Conservation (phyloP, 73 alveolate genomes). For the Symbiodinium natans region DNA sequence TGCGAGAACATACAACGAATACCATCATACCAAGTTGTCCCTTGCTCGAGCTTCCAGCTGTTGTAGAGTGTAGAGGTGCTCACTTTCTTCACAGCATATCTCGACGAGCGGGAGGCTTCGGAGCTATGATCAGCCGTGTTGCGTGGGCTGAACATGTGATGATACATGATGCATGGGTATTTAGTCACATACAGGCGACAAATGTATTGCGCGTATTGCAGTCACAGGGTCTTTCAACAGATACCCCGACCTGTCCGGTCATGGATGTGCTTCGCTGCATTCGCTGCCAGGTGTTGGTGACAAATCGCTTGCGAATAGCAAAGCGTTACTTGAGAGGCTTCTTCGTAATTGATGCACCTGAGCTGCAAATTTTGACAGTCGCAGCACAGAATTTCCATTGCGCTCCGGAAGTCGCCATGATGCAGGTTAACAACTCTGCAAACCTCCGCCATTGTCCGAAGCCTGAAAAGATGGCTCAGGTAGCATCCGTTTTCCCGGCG, state of each 20-base stretch:
- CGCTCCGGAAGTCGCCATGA: no score
- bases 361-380: neutral
- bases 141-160: no score
- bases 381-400: neutral
- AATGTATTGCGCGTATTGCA: no score
- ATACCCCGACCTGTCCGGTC: neutral
- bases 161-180: no score
- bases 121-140: no score
- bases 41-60: neutral
- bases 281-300: conserved; percentile 33
- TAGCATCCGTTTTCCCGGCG: conserved; percentile 78
- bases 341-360: conserved; percentile 54
- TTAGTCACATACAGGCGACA: no score
- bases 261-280: neutral
- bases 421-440: no score
- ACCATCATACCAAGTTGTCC: neutral
- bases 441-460: neutral
- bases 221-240: no score
- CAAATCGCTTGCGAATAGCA: conserved; percentile 77
- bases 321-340: conserved; percentile 30
- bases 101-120: conserved; percentile 86
- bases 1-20: no score
- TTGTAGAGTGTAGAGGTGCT: no score
- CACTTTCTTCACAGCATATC: conserved; percentile 59
- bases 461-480: neutral